A percentile compares a stretch with the other conserved stretches of the same genome.
Conservation (phyloP, 306 rosid species). For the Ziziphus jujuba region DNA sequence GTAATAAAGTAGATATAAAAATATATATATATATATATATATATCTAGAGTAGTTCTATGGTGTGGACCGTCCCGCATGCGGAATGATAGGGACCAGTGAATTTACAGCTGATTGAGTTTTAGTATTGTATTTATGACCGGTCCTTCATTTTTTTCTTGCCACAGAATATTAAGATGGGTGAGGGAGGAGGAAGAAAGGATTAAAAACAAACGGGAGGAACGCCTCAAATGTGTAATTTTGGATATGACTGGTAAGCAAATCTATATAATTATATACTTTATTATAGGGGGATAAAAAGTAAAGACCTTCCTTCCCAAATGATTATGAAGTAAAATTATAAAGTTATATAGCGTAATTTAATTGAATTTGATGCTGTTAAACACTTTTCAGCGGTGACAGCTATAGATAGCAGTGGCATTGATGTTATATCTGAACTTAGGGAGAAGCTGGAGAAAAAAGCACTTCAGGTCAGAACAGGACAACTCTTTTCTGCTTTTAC, state of each 20-base stretch:
- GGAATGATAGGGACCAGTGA: neutral
- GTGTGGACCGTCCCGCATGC: too few species aligned
- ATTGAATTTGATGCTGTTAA: neutral
- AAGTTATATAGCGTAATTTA: neutral
- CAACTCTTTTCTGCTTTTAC: too few species aligned
- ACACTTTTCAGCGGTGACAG: conserved; percentile 33
- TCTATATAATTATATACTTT: neutral
- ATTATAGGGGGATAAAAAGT: neutral
- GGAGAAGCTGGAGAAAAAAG: conserved; percentile 19
- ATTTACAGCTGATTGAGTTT: neutral
- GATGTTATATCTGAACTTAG: conserved; percentile 22
- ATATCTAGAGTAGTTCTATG: too few species aligned
- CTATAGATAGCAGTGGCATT: conserved; percentile 32
- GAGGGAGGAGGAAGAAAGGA: conserved; percentile 14
- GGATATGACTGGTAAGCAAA: conserved; percentile 9
- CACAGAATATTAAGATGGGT: conserved; percentile 19
- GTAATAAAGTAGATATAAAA: too few species aligned
- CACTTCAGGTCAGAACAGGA: conserved; percentile 19
- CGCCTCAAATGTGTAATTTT: conserved; percentile 7
- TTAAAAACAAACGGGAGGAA: neutral
- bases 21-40: neutral
- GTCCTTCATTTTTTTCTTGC: neutral
- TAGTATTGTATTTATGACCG: neutral
- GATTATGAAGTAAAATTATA: neutral
- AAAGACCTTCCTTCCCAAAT: neutral